Evolutionary conservation across 768 basidiomycete genomes (phyloP), one percentile per base, ranked within the genome.

Genomic region (Auricularia sp.): DNA sequence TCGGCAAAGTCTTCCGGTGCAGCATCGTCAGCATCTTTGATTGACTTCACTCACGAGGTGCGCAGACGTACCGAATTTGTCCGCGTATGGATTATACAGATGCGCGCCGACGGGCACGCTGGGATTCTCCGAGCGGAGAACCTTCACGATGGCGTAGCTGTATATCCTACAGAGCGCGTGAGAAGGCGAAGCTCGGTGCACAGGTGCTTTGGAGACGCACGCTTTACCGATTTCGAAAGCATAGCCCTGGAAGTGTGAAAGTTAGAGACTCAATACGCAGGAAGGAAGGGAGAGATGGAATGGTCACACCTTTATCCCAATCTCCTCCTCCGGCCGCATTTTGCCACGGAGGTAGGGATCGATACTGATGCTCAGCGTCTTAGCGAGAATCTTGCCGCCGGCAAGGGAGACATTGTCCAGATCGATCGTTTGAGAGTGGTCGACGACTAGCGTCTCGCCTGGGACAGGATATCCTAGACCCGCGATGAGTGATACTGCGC

Each of bases 391-490:
- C 21, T 51, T 16, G 0, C 81, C 81, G 0, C 81, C 80, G n/a
- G 82, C 71, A 47, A 83, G 70, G 1, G 77, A 70, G 1, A 77
- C 77, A 35, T 69, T 78, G 16, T 83, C 81, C 33, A 79, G 68
- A 67, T 86, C 84, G 68, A 86, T 85, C 1, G 74, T 78, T 62
- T 78, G 69, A 0, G 73, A 78, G 3, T 65, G 72, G 65, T 85
- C 82, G 65, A 81, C 77, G 0, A 79, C 68, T 1, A 78, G 77
- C 6, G 81, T 82, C 68, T 80, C 75, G n/a, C 81, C 81, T 3
- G 68, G 66, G 34, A 65, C 56, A 2, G 67, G 69, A 36, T 62
- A 65, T 6, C 67, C 64, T 65, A 35, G 58, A 10, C 18, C 29
- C 29, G 29, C 29, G 29, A 29, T 29, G 29, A 29, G 29, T 29